Conservation (phyloP, 1,284 basidiomycete genomes). For the Trametes pubescens region DNA sequence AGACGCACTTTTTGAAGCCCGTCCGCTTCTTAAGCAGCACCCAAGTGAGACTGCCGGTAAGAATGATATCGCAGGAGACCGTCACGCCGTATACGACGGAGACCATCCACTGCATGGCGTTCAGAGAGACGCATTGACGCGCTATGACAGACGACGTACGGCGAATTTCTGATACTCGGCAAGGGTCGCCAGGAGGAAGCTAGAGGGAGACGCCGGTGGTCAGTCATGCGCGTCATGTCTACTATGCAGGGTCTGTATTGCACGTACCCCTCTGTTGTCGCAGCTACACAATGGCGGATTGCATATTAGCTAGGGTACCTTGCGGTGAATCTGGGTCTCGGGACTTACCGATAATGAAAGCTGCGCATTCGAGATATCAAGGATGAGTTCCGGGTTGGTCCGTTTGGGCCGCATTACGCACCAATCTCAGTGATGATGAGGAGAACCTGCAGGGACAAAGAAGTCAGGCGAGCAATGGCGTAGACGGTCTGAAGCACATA, state of each 20-base stretch:
- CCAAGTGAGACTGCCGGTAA: conserved; percentile 5
- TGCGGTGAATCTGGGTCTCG: not conserved
- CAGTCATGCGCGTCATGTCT: not conserved
- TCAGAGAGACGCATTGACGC: not conserved
- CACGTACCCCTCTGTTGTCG: conserved; percentile 1
- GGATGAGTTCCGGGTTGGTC: not conserved
- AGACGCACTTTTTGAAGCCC: conserved; percentile 1
- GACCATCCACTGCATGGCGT: conserved; percentile 3
- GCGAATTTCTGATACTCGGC: not conserved
- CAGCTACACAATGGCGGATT: not conserved
- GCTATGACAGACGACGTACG: not conserved
- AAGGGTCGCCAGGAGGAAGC: not conserved
- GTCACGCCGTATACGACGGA: conserved; percentile 6
- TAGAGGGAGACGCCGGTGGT: not conserved
- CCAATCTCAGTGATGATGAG: not conserved
- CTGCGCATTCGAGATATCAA: not conserved
- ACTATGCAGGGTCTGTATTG: not conserved
- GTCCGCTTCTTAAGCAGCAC: conserved; percentile 1
- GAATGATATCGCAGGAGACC: not conserved
- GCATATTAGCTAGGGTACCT: not conserved
- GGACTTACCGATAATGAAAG: not conserved
- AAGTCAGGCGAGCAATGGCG: not conserved
- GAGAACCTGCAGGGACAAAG: not conserved
- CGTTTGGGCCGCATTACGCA: not conserved
- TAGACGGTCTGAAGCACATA: not conserved